These are phyloP conservation scores for Zygosaccharomyces bailii DNA, from an alignment of 805 yeast species.

Conservation along the genomic window DNA sequence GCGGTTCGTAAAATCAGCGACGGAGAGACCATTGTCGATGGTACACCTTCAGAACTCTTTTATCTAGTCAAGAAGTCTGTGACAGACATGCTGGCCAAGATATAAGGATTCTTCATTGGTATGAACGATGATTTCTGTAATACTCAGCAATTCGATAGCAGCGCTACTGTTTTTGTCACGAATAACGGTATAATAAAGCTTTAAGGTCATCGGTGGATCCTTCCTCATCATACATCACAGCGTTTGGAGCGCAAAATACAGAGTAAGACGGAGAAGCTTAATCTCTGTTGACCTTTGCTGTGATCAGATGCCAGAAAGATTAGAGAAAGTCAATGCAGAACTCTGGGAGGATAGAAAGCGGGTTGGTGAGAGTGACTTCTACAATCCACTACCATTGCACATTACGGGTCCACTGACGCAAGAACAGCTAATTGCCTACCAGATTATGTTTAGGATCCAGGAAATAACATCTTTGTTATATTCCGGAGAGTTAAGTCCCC, in stretches of 20 bases:
- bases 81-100: conserved; percentile 70
- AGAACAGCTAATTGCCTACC: conserved; percentile 79
- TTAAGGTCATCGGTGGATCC: not conserved
- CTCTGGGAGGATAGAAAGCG: conserved; percentile 11
- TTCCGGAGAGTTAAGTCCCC: conserved; percentile 50
- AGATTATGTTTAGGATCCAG: conserved; percentile 66
- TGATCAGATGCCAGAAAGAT: not conserved
- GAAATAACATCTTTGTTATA: conserved; percentile 66
- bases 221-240: no score
- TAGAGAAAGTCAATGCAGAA: conserved; percentile 1
- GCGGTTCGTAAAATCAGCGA: conserved; percentile 75
- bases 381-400: conserved; percentile 37
- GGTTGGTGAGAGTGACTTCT: not conserved
- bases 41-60: conserved; percentile 68
- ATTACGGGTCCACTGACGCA: conserved; percentile 52
- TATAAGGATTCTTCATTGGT: conserved; percentile 32
- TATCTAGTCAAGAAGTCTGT: conserved; percentile 73
- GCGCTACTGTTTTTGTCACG: not conserved
- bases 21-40: conserved; percentile 84
- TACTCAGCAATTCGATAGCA: not conserved
- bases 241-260: no score
- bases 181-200: conserved; percentile 2
- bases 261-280: no score
- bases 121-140: not conserved
- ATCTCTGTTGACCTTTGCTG: no score